Base-by-base conservation (phyloP, 345 rosid genomes). In the Citrus reticulata region DNA sequence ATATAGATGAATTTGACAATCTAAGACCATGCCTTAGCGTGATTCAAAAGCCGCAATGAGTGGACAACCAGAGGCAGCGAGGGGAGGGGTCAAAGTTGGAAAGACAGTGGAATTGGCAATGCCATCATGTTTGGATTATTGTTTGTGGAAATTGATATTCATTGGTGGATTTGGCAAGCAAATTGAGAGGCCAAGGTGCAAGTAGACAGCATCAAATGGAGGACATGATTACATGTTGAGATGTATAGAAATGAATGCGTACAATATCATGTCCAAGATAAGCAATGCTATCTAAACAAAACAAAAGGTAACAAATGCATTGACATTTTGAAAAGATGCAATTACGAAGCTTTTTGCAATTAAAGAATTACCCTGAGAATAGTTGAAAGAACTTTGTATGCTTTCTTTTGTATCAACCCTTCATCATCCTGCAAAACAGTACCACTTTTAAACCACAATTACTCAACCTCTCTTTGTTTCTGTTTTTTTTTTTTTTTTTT, bases 391-490 rank as follows among this genome's bases (percentile, higher is more conserved):
- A 89, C 97, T 86, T 91, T 96, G 86, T 94, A 96, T 54, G 97
- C 98, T 87, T 90, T 96, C 91, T 96, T 96, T 78, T 96, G 99
- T 76, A 92, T 84, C 65, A 86, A 73, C 54, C 98, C 93, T 72
- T 90, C 93, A 65, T 78, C 63, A 77, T 92, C 95, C 99, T 93
- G 91, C 89, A 85, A 65, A 83, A 64, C 67, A 80, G 76, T 1
- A 62, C 71, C 35, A 82, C 20, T 5, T 75, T 42, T 59, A 78
- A 70, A 16, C 51, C 39, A 75, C 22, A 68, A 57, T 32, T 20
- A 70, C 59, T 39, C 54, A 55, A 46, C 22, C 46, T 63, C 51
- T 64, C 20, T 58, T 46, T 22, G 8, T 34, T 34, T 0, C 4
- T 34, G 0, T 4, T 35, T 35, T 35, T 35, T 35, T 35, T 5